phyloP scores from a whole-genome alignment of 1,284 basidiomycete genomes.

The Papiliotrema nemorosa region DNA sequence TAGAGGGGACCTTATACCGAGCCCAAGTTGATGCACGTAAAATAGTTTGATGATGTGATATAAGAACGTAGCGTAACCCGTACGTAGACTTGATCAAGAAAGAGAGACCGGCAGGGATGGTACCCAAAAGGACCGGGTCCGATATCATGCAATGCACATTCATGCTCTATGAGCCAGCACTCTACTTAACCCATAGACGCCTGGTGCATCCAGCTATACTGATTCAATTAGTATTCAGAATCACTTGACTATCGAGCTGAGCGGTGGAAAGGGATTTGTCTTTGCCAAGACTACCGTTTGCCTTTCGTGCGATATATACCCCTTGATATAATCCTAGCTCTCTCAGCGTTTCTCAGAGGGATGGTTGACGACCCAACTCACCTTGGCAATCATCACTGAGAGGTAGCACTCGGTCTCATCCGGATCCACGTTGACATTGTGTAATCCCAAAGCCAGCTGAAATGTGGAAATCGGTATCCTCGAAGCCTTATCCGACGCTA shows the following conservation, averaged over 20 bases:
- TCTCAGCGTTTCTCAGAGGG: neutral
- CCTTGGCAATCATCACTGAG: constrained; percentile 87
- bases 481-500: constrained; percentile 64
- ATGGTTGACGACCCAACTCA: constrained; percentile 27
- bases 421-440: constrained; percentile 54
- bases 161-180: too few species aligned
- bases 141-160: too few species aligned
- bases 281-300: constrained; percentile 85
- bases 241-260: constrained; percentile 34
- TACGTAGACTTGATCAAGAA: too few species aligned
- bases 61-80: too few species aligned
- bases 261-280: constrained; percentile 71
- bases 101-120: too few species aligned
- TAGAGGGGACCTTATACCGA: too few species aligned
- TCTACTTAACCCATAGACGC: too few species aligned
- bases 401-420: constrained; percentile 93
- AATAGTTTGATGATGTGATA: too few species aligned
- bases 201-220: too few species aligned
- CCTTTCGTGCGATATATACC: constrained; percentile 94
- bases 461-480: constrained; percentile 76
- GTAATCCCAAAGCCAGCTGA: constrained; percentile 64
- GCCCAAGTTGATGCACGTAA: too few species aligned
- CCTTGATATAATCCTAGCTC: constrained; percentile 73
- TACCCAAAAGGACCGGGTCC: too few species aligned
- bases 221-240: neutral